These are phyloP conservation scores for Cudoniella acicularis DNA, from an alignment of 495 filamentous ascomycete genomes.

Conservation along the genomic window DNA sequence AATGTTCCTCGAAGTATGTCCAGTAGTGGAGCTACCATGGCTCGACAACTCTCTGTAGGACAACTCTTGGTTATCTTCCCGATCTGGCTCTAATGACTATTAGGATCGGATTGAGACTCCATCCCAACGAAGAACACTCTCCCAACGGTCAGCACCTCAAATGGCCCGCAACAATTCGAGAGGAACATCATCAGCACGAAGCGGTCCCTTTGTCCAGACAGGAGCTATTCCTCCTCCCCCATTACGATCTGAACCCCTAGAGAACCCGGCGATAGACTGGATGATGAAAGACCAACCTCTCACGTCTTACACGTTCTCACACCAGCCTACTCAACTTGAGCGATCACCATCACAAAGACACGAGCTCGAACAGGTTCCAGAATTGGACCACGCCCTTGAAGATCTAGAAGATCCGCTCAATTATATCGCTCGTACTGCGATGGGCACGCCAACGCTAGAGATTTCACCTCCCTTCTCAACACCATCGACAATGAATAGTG, in stretches of 20 bases:
- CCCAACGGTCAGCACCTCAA: slow-evolving; percentile 22
- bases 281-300: slow-evolving; percentile 20
- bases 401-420: slow-evolving; percentile 16
- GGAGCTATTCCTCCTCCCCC: slow-evolving; percentile 17
- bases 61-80: neutral
- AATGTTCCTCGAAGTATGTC: slow-evolving; percentile 24
- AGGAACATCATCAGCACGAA: slow-evolving; percentile 20
- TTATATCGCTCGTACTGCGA: slow-evolving; percentile 14
- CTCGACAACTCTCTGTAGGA: slow-evolving; percentile 22
- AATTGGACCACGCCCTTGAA: slow-evolving; percentile 9
- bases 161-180: slow-evolving; percentile 26
- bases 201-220: slow-evolving; percentile 14
- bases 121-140: slow-evolving; percentile 11
- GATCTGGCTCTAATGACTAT: slow-evolving; percentile 18
- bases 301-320: slow-evolving; percentile 18
- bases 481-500: neutral
- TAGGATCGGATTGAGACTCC: slow-evolving; percentile 22
- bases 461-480: slow-evolving; percentile 10
- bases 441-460: slow-evolving; percentile 7
- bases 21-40: slow-evolving; percentile 21
- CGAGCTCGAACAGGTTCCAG: slow-evolving; percentile 24
- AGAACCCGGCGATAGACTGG: slow-evolving; percentile 14
- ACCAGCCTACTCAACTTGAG: slow-evolving; percentile 29
- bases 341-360: slow-evolving; percentile 33
- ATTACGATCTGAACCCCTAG: slow-evolving; percentile 14